Conservation (phyloP, 306 rosid genomes). For the Fagus sylvatica region DNA sequence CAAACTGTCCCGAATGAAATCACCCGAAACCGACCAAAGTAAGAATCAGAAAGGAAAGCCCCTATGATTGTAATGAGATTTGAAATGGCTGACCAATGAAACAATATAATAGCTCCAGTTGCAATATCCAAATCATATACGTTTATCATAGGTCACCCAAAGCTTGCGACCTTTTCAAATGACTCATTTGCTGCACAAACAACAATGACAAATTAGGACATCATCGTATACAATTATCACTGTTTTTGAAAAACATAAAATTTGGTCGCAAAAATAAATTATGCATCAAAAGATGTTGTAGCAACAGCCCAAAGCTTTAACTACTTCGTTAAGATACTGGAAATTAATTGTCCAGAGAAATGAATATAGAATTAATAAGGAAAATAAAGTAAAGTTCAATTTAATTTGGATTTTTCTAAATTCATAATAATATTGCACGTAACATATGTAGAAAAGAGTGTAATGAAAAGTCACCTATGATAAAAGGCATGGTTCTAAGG, state of each 20-base stretch:
- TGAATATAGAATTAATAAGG: no score
- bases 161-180: slow-evolving; percentile 70
- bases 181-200: slow-evolving; percentile 87
- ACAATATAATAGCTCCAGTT: slow-evolving; percentile 43
- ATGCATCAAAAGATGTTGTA: no score
- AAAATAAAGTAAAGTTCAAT: no score
- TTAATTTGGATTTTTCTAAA: no score
- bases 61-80: slow-evolving; percentile 53
- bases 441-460: neutral
- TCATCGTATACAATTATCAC: no score
- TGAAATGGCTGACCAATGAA: slow-evolving; percentile 52
- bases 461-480: slow-evolving; percentile 46
- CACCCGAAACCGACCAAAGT: slow-evolving; percentile 69
- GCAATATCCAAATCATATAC: slow-evolving; percentile 54
- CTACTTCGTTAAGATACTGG: no score
- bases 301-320: no score
- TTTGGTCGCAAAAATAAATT: no score
- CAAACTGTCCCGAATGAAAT: slow-evolving; percentile 49
- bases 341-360: no score
- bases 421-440: neutral
- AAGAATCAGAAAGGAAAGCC: no score
- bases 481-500: slow-evolving; percentile 71
- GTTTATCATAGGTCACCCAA: slow-evolving; percentile 48
- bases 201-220: no score
- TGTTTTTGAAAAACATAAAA: no score